A percentile compares a stretch with the other conserved stretches of the same genome.
These are phyloP conservation scores for Leavenworthia alabamica DNA, from an alignment of 345 rosid species.

Conservation along the genomic window DNA sequence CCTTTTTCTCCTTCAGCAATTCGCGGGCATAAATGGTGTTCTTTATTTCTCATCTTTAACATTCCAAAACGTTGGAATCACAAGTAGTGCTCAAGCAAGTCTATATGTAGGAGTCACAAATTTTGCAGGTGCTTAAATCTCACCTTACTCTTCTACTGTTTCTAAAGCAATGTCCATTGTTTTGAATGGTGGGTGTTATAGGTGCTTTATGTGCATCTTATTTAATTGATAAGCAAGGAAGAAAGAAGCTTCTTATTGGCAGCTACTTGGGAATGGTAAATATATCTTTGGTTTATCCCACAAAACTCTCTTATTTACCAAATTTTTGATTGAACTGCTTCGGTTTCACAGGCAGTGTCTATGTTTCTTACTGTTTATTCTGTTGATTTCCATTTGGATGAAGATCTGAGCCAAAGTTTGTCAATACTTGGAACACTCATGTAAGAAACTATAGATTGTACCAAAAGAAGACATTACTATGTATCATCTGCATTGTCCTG, in stretches of 20 bases:
- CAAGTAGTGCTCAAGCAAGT: slow-evolving; percentile 54
- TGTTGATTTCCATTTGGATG: slow-evolving; percentile 49
- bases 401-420: slow-evolving; percentile 55
- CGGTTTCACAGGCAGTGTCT: slow-evolving; percentile 55
- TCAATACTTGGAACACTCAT: slow-evolving; percentile 62
- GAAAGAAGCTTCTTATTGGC: slow-evolving; percentile 57
- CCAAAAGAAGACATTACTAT: neutral
- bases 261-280: slow-evolving; percentile 74
- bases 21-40: slow-evolving; percentile 82
- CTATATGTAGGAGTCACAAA: slow-evolving; percentile 58
- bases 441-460: slow-evolving; percentile 56
- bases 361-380: slow-evolving; percentile 55
- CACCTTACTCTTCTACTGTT: neutral
- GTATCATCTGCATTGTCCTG: neutral
- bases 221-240: slow-evolving; percentile 63
- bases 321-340: neutral
- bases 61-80: slow-evolving; percentile 61
- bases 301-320: neutral
- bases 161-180: neutral
- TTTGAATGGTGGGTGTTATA: slow-evolving; percentile 20
- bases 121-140: slow-evolving; percentile 49
- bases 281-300: neutral
- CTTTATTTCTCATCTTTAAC: slow-evolving; percentile 79
- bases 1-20: slow-evolving; percentile 67
- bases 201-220: slow-evolving; percentile 63